Evolutionary conservation across 2,329 filamentous ascomycete genomes (phyloP).

Genomic region (Dothideomycetidae sp.): DNA sequence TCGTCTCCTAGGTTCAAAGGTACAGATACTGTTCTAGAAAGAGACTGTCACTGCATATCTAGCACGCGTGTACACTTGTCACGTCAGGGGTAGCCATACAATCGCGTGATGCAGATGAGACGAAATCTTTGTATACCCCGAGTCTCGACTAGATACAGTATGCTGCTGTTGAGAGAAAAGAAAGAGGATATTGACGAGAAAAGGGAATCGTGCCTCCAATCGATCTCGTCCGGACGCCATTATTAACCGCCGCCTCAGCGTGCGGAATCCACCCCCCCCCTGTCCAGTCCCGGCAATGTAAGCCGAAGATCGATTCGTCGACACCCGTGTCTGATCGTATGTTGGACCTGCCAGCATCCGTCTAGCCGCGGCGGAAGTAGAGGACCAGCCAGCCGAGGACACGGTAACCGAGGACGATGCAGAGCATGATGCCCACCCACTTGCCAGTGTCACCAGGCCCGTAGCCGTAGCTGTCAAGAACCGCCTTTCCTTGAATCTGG

Average conservation of each 20-base stretch:
- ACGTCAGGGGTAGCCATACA: too few relatives aligned
- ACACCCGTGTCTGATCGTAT: not conserved
- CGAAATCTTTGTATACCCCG: too few relatives aligned
- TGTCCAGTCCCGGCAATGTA: not conserved
- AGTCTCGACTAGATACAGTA: not conserved
- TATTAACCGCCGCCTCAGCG: not conserved
- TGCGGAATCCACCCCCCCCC: too few relatives aligned
- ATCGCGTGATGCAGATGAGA: too few relatives aligned
- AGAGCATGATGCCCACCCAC: slow-evolving; percentile 65
- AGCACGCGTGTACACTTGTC: too few relatives aligned
- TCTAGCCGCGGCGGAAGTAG: slow-evolving; percentile 22
- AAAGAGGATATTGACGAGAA: not conserved
- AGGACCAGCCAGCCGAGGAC: slow-evolving; percentile 53
- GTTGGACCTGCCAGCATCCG: not conserved
- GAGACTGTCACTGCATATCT: too few relatives aligned
- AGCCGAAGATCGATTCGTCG: not conserved
- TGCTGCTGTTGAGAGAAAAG: not conserved
- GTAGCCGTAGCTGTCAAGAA: slow-evolving; percentile 59
- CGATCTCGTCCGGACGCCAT: too few relatives aligned
- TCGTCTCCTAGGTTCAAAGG: too few relatives aligned
- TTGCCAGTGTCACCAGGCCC: slow-evolving; percentile 45
- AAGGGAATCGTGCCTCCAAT: not conserved
- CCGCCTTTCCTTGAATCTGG: slow-evolving; percentile 54
- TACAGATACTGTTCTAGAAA: too few relatives aligned
- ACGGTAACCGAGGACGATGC: slow-evolving; percentile 60